phyloP scores from a whole-genome alignment of 2,329 filamentous ascomycete species.

The Penicillium italicum region DNA sequence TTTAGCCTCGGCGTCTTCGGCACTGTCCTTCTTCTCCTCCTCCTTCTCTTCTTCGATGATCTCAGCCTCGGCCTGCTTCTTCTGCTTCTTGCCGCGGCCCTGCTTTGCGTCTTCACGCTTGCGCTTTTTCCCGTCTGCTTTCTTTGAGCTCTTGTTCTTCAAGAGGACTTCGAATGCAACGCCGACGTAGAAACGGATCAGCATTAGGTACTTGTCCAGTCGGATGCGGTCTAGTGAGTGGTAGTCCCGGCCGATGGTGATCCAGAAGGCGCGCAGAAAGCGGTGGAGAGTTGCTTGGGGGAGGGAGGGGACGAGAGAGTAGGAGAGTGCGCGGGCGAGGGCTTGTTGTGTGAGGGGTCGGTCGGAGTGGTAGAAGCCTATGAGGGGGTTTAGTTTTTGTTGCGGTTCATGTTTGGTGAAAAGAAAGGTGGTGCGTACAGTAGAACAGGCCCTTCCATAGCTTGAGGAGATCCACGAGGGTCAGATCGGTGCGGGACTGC shows the following conservation, averaged over 20 bases:
- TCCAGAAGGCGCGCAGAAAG: slow-evolving; percentile 65
- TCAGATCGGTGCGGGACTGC: slow-evolving; percentile 58
- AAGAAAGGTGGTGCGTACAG: slow-evolving; percentile 45
- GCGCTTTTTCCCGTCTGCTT: slow-evolving; percentile 27
- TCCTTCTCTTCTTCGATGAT: slow-evolving; percentile 20
- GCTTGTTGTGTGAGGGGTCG: slow-evolving; percentile 81
- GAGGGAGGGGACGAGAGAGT: slow-evolving; percentile 59
- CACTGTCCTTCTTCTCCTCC: slow-evolving; percentile 20
- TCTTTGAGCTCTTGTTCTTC: slow-evolving; percentile 23
- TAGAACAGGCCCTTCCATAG: slow-evolving; percentile 96
- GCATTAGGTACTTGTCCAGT: slow-evolving; percentile 88
- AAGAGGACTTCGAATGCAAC: slow-evolving; percentile 58
- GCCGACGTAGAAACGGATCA: slow-evolving; percentile 74
- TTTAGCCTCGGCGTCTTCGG: slow-evolving; percentile 17
- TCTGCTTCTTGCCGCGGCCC: slow-evolving; percentile 27
- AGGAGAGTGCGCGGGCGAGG: slow-evolving; percentile 73
- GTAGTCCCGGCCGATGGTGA: slow-evolving; percentile 67
- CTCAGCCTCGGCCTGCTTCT: slow-evolving; percentile 26
- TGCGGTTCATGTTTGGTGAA: background rate
- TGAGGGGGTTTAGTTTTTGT: background rate
- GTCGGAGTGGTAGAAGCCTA: slow-evolving; percentile 87
- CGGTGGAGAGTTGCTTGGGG: slow-evolving; percentile 46
- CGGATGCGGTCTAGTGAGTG: slow-evolving; percentile 67
- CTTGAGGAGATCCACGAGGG: slow-evolving; percentile 71
- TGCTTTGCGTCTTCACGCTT: slow-evolving; percentile 32